Evolutionary conservation across 345 rosid genomes (phyloP), one percentile per base, ranked within the genome.

Genomic region (Brassica juncea): DNA sequence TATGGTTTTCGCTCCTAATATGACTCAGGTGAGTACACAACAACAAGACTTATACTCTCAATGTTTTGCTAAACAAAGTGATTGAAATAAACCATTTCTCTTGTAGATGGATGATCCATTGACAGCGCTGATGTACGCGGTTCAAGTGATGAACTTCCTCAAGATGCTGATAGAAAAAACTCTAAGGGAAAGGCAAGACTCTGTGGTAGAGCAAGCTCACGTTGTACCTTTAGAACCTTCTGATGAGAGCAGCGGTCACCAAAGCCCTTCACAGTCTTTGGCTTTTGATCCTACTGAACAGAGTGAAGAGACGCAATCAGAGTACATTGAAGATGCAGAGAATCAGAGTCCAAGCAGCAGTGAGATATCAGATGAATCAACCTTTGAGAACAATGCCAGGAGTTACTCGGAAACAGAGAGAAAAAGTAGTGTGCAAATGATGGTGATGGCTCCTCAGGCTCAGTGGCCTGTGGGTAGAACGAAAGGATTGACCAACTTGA

Each of bases 121-220:
- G 78, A 91, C 91, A n/a, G 97, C 99, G 37, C 63, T 94, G 82
- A 89, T 92, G 97, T 90, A 91, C 71, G 97, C 94, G 25, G 99
- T 92, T 76, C 97, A 92, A 79, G 97, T 94, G 86, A 94, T 94
- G 97, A 94, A 94, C 85, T 94, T 94, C 80, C 97, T 92, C 76
- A 94, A 92, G 89, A 87, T 86, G 21, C 95, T 92, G 4, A 82
- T 90, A 32, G 60, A 85, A 28, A 85, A 87, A 80, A 87, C 82
- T 15, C 80, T 92, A 74, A 82, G 86, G 75, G 91, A 86, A 74
- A 91, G 99, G 81, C 88, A 89, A 54, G 60, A 54, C 60, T 54
- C 25, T 0, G 60, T 54, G 7, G 60, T 54, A 6, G 60, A 54
- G 60, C 25, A 54, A 54, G 60, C 25, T 54, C 60, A 54, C 25